Base-by-base conservation (phyloP, 345 rosid genomes). In the Citrus glauca region DNA sequence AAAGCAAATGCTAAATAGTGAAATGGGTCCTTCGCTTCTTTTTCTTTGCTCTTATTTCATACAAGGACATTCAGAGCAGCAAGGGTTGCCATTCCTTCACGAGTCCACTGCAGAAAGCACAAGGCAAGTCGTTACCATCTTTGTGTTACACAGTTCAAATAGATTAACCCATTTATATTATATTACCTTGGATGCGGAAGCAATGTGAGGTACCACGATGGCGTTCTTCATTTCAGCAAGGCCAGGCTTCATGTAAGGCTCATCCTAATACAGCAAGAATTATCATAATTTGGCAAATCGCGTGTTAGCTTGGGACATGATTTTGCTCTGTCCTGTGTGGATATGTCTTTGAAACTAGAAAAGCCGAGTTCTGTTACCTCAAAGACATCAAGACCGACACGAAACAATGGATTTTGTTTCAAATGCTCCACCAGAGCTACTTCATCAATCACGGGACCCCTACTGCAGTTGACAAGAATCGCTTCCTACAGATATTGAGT, bases 181-280 rank as follows among this genome's bases (percentile, higher is more conserved):
- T 25, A 3, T 69, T 87, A 93, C 99, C 98, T 96, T 96, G 76
- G 99, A 96, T 78, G 97, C 98, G 67, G 99, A 96, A 81, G 99
- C 98, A 81, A 93, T 93, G 82, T 93, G 99, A 80, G 98, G 98
- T 66, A 95, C 97, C 32, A 95, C 86, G 30, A 93, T 78, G 10
- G 97, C 98, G 61, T 96, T 96, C 88, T 96, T 93, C 97, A 88
- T 87, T 56, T 96, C 97, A 71, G 97, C 86, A 59, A 96, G 94
- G 5, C 99, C 99, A 14, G 98, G 99, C 82, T 93, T 96, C 99
- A 96, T 96, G 86, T 80, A 91, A 40, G 99, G 99, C 81, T 96
- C 99, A 62, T 95, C 98, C 98, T 93, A 77, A 74, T 71, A 60
- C 59, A 80, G 78, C 72, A 68, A 9, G 53, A 71, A 63, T 28